Conservation (phyloP, 2,329 filamentous ascomycete species). For the Nothophaeocryptopus gaeumannii region DNA sequence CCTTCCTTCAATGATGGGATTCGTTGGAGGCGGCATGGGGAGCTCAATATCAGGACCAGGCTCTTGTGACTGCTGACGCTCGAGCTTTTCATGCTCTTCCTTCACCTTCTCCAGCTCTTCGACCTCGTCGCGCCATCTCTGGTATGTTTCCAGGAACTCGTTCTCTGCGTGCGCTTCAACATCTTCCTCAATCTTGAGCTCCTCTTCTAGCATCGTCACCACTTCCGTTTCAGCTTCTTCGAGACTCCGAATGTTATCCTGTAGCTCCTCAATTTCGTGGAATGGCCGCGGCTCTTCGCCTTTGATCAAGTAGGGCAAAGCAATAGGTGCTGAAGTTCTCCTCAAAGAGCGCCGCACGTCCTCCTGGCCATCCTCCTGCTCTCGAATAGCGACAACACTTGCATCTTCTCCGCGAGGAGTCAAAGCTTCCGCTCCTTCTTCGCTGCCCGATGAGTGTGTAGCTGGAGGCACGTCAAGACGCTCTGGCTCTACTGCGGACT, state of each 20-base stretch:
- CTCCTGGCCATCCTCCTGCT: constrained; percentile 22
- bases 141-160: constrained; percentile 41
- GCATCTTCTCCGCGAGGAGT: constrained; percentile 35
- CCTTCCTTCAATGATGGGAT: constrained; percentile 53
- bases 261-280: constrained; percentile 40
- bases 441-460: constrained; percentile 29
- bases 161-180: constrained; percentile 28
- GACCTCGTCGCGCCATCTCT: constrained; percentile 41
- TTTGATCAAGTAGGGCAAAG: constrained; percentile 47
- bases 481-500: constrained; percentile 3
- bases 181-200: constrained; percentile 30
- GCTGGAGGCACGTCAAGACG: constrained; percentile 15
- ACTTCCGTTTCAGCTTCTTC: constrained; percentile 37
- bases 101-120: constrained; percentile 42
- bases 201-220: constrained; percentile 27
- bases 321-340: constrained; percentile 41
- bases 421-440: constrained; percentile 31
- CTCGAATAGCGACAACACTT: constrained; percentile 23
- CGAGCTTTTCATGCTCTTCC: constrained; percentile 39
- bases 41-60: constrained; percentile 47
- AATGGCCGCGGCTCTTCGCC: constrained; percentile 31
- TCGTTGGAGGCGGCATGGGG: constrained; percentile 18
- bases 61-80: constrained; percentile 36
- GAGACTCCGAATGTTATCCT: constrained; percentile 38
- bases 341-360: constrained; percentile 28